These are phyloP conservation scores for Mycena floridula DNA, from an alignment of 768 basidiomycete genomes.

Conservation along the genomic window DNA sequence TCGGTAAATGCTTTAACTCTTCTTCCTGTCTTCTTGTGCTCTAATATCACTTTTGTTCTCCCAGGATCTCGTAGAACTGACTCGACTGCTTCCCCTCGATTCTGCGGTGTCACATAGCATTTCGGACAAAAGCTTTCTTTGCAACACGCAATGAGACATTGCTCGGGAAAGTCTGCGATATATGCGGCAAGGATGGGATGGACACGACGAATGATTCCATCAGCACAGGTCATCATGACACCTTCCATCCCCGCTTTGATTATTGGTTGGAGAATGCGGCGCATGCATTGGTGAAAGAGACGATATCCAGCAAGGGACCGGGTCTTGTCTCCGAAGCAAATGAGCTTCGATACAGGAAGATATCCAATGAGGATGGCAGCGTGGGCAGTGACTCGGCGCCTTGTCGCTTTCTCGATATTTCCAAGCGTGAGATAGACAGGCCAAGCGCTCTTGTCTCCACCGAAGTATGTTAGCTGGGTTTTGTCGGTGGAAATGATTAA, in stretches of 20 bases:
- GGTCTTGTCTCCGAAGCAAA: slow-evolving; percentile 12
- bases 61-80: slow-evolving; percentile 5
- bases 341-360: slow-evolving; percentile 25
- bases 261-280: slow-evolving; percentile 20
- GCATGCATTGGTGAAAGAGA: slow-evolving; percentile 28
- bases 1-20: slow-evolving; percentile 9
- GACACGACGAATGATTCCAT: slow-evolving; percentile 19
- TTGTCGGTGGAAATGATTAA: slow-evolving; percentile 30
- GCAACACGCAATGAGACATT: slow-evolving; percentile 23
- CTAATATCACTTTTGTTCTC: slow-evolving; percentile 4
- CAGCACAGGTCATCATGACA: slow-evolving; percentile 23
- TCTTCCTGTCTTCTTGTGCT: slow-evolving; percentile 3
- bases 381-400: slow-evolving; percentile 15
- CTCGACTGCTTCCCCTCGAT: slow-evolving; percentile 10
- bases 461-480: slow-evolving; percentile 22
- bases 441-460: slow-evolving; percentile 26
- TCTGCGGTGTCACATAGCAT: slow-evolving; percentile 15
- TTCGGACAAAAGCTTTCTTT: slow-evolving; percentile 21
- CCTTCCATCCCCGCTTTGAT: slow-evolving; percentile 21
- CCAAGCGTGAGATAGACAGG: slow-evolving; percentile 29
- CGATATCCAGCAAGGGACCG: slow-evolving; percentile 15
- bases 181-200: slow-evolving; percentile 29
- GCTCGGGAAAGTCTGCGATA: slow-evolving; percentile 30
- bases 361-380: slow-evolving; percentile 27
- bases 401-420: slow-evolving; percentile 20